phyloP scores from a whole-genome alignment of 495 filamentous ascomycete species.

The Podospora conica region DNA sequence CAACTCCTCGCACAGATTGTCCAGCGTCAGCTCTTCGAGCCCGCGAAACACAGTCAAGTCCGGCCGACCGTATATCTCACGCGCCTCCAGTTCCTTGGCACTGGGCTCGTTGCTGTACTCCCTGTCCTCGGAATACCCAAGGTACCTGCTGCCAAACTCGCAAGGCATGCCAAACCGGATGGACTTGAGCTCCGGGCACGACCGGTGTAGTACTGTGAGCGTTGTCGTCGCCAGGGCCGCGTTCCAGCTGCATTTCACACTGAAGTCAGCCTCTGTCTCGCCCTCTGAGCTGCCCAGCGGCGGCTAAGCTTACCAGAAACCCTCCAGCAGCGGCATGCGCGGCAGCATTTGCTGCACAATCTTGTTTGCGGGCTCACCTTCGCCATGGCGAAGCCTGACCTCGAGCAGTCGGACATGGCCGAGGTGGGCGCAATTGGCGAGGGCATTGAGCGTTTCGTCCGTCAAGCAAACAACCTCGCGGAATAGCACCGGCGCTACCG shows the following conservation, averaged over 20 bases:
- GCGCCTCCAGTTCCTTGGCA: neutral
- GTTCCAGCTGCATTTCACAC: neutral
- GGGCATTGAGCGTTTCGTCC: neutral
- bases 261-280: neutral
- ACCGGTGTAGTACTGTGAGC: neutral
- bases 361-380: neutral
- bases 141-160: neutral
- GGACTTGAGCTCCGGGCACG: neutral
- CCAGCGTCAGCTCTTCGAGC: neutral
- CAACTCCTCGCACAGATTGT: slow-evolving; percentile 1
- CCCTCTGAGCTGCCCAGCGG: neutral
- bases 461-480: neutral
- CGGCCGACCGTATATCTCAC: neutral
- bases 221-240: neutral
- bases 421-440: neutral
- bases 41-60: neutral
- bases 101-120: neutral
- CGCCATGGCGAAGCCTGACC: neutral
- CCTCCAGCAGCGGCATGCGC: neutral
- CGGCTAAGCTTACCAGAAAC: neutral
- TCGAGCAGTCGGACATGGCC: neutral
- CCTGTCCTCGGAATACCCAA: neutral
- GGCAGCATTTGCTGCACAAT: neutral
- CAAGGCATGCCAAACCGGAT: neutral
- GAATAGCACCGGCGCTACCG: neutral